Evolutionary conservation across 768 basidiomycete genomes (phyloP), one percentile per base, ranked within the genome.

Genomic region (Termitomyces heimii): DNA sequence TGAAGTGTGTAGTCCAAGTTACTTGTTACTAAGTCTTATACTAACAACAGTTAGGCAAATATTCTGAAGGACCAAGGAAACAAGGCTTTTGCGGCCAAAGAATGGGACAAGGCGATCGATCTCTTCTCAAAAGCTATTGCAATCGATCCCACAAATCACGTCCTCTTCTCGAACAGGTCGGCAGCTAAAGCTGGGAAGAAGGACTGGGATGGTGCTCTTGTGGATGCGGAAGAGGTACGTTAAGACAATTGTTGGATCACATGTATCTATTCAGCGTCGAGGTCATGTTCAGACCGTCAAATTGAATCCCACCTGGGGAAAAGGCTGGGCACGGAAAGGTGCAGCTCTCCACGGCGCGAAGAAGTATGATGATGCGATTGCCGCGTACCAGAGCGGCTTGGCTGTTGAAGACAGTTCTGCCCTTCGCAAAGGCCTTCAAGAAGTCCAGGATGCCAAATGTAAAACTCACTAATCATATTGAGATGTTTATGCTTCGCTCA

Each of bases 41-140:
- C 55, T 56, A 28, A 60, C 16, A 50, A 24, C 40, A 26, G 58
- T 47, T 42, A 77, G 75, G 78, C 72, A 34, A 77, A 78, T 68
- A 75, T 83, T 58, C 77, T 97, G 62, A 98, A 98, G 77, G 90
- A 92, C 67, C 84, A 84, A 67, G 95, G 94, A 66, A 98, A 98
- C 81, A 94, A 94, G 68, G 94, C 95, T 22, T 98, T 98, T 74
- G 79, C 89, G 39, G 92, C 92, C 55, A 97, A 94, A 70, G 84
- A 97, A 65, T 97, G 91, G 74, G 86, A 92, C 75, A 84, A 80
- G 65, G 94, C 95, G 7, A 90, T 92, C 76, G 81, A 88, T 67
- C 75, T 89, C 48, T 93, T 92, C 72, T 78, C 83, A 4, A 80
- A 92, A 66, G 95, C 91, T 20, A 89, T 98, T 67, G 83, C 79